Base-by-base conservation (phyloP, 2,329 filamentous ascomycete genomes). In the Stachybotrys chartarum region DNA sequence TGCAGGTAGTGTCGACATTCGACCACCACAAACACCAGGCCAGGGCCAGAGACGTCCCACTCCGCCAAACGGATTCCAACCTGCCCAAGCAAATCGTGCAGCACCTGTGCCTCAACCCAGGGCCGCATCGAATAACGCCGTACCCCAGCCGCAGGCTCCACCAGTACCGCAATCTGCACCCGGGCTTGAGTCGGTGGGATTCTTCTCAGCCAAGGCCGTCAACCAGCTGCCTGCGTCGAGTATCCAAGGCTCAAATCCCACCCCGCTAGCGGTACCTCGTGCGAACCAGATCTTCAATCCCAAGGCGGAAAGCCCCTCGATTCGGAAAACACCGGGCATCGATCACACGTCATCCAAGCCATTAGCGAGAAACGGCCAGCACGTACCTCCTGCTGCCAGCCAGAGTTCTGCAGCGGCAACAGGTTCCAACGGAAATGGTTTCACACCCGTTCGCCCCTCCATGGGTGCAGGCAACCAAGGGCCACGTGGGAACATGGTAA, bases 321-420 rank as follows among this genome's bases (percentile, higher is more conserved):
- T 96, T 66, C 84, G 90, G 58, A 92, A 93, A 67, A 97, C 93
- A 0, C 88, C 88, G 0, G 92, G 92, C 3, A 81, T 97, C 45
- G 91, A 97, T 64, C 90, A 95, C 66, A 84, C 75, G 24, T 86
- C 83, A 53, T 92, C 88, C 5, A 86, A 87, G 53, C 90, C 91
- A 0, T 74, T 96, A 2, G 80, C 79, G 5, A 81, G 79, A 58
- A 78, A 76, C 50, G 73, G 78, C 0, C 75, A 81, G 59, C 81
- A 85, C 56, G 73, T 83, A 0, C 67, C 77, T 1, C 75, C 78
- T 1, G 50, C 65, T n/a, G 64, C 55, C 59, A 67, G 62, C 58
- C 69, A 71, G 54, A 54, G 61, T 18, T 47, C 45, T n/a, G 45
- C 54, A 35, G 54, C 55, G 45, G 57, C 58, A n/a, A 54, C 60